Percentiles rank a stretch among this genome's conserved stretches.
phyloP scores from a whole-genome alignment of 495 filamentous ascomycete genomes.

The Neurospora pannonica region DNA sequence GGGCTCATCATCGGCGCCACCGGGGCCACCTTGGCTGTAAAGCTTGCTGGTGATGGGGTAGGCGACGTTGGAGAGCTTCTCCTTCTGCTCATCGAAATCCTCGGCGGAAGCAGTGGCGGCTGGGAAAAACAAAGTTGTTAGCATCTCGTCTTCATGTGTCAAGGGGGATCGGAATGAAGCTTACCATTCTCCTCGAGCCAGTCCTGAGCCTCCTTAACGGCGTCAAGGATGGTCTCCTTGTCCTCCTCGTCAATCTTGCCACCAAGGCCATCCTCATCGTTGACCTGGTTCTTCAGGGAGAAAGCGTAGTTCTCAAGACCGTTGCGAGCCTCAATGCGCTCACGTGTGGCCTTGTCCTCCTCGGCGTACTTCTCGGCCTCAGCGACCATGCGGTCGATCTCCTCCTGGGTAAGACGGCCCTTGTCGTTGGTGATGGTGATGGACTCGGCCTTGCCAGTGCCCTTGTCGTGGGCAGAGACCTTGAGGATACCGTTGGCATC shows the following conservation, averaged over 20 bases:
- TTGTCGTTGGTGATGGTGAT: slow-evolving; percentile 99
- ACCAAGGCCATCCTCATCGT: slow-evolving; percentile 93
- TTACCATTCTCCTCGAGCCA: slow-evolving; percentile 89
- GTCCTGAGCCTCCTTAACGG: slow-evolving; percentile 93
- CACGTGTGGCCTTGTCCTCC: slow-evolving; percentile 95
- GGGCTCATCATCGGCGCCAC: slow-evolving; percentile 62
- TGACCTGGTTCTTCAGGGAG: slow-evolving; percentile 97
- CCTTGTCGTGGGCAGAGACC: slow-evolving; percentile 92
- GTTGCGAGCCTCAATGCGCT: slow-evolving; percentile 91
- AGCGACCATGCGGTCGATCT: slow-evolving; percentile 96
- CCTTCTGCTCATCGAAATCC: slow-evolving; percentile 99
- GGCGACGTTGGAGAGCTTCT: slow-evolving; percentile 92
- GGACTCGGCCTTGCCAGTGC: slow-evolving; percentile 89
- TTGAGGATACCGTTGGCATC: slow-evolving; percentile 98
- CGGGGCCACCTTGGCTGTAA: slow-evolving; percentile 60
- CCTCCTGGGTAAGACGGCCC: slow-evolving; percentile 88
- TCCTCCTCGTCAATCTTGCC: slow-evolving; percentile 98
- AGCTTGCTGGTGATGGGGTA: slow-evolving; percentile 99
- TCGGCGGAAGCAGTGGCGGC: slow-evolving; percentile 73
- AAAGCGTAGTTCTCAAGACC: slow-evolving; percentile 94
- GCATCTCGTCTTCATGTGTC: background rate
- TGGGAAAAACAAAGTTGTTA: slow-evolving; percentile 11
- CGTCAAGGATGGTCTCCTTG: slow-evolving; percentile 94
- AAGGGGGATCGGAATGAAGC: background rate
- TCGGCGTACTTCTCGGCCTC: slow-evolving; percentile 98